These are phyloP conservation scores for Globisporangium echinulatum DNA, from an alignment of 352 stramenopile genomes.

Conservation along the genomic window DNA sequence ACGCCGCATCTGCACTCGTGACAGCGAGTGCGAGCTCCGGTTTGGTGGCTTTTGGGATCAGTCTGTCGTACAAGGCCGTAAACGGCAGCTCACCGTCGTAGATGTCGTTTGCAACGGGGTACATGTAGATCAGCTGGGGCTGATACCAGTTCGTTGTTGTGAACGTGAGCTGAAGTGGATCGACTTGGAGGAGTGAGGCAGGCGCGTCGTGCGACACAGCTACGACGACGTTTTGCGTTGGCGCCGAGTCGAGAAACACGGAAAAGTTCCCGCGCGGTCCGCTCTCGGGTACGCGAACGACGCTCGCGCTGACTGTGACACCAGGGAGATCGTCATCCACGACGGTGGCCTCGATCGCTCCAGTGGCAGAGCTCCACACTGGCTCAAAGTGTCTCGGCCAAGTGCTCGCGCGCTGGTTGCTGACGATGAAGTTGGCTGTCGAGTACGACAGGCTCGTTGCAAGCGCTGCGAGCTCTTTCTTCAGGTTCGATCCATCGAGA, in stretches of 20 bases:
- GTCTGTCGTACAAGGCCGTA: slow-evolving; percentile 38
- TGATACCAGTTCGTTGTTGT: slow-evolving; percentile 40
- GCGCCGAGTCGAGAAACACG: slow-evolving; percentile 55
- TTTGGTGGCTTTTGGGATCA: slow-evolving; percentile 48
- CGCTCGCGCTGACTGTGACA: slow-evolving; percentile 36
- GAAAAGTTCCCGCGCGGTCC: slow-evolving; percentile 31
- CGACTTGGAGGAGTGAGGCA: slow-evolving; percentile 26
- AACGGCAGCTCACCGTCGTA: slow-evolving; percentile 50
- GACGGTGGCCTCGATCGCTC: slow-evolving; percentile 25
- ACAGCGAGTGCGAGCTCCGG: slow-evolving; percentile 37
- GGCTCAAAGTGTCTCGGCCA: slow-evolving; percentile 38
- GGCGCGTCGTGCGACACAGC: slow-evolving; percentile 36
- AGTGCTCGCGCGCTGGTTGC: slow-evolving; percentile 8
- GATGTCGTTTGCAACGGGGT: slow-evolving; percentile 32
- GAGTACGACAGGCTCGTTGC: slow-evolving; percentile 28
- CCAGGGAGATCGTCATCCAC: slow-evolving; percentile 67
- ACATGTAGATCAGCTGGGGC: slow-evolving; percentile 40
- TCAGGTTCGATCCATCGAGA: slow-evolving; percentile 16
- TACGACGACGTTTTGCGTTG: slow-evolving; percentile 39
- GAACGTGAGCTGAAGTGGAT: slow-evolving; percentile 39
- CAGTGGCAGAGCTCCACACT: slow-evolving; percentile 28
- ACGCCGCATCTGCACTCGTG: slow-evolving; percentile 27
- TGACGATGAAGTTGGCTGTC: slow-evolving; percentile 35
- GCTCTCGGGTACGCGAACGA: slow-evolving; percentile 42
- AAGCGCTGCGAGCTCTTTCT: slow-evolving; percentile 16